These are phyloP conservation scores for Sonneratia alba DNA, from an alignment of 345 rosid genomes.

Conservation along the genomic window DNA sequence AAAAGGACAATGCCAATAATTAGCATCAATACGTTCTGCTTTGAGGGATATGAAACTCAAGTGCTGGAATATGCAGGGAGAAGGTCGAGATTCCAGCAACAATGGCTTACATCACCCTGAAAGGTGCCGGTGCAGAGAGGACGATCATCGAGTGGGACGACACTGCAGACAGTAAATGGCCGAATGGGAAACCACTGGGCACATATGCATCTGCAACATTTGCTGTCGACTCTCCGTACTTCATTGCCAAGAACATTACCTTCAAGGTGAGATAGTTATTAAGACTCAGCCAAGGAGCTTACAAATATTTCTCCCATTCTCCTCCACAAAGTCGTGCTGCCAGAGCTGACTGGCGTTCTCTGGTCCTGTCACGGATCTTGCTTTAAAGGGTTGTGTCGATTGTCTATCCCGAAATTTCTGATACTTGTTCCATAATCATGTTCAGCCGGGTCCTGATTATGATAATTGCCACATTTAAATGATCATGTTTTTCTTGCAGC, in stretches of 20 bases:
- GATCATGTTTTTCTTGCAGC: too few relatives aligned
- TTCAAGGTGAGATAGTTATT: conserved; percentile 25
- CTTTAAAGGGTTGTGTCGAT: background rate
- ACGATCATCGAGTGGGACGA: conserved; percentile 33
- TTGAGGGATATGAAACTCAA: background rate
- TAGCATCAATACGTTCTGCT: background rate
- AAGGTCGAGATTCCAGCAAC: conserved; percentile 34
- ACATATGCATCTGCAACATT: conserved; percentile 42
- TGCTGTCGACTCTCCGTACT: conserved; percentile 33
- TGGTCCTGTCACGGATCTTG: background rate
- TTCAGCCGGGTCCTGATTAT: too few relatives aligned
- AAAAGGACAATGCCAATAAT: background rate
- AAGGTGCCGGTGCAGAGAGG: conserved; percentile 32
- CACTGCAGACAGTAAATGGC: conserved; percentile 26
- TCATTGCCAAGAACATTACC: conserved; percentile 39
- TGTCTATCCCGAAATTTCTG: too few relatives aligned
- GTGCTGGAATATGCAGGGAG: conserved; percentile 24
- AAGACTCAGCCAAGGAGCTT: too few relatives aligned
- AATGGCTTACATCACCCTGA: conserved; percentile 28
- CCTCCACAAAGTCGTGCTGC: background rate
- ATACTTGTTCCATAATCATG: too few relatives aligned
- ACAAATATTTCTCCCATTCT: too few relatives aligned
- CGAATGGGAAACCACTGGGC: conserved; percentile 23
- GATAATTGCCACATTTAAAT: background rate
- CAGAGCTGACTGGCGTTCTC: background rate